Evolutionary conservation across 371 early-diverging fungal species (phyloP).

Genomic region (Mucor sp.): DNA sequence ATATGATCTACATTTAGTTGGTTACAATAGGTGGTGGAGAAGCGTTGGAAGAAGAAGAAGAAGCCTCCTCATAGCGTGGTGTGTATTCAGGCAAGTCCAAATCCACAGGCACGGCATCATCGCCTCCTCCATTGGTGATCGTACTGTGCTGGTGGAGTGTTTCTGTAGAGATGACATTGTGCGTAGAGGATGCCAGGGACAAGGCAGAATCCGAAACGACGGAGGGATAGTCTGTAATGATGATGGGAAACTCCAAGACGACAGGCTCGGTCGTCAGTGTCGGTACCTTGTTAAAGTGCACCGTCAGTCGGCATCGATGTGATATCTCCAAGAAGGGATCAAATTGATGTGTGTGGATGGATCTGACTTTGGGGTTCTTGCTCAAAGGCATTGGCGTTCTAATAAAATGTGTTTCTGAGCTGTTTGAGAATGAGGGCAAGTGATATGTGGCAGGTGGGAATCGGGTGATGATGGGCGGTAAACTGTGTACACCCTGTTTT

Average conservation of each 20-base stretch:
- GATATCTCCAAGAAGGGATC: conserved; percentile 47
- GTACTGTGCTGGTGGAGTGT: background rate
- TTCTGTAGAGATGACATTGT: conserved; percentile 4
- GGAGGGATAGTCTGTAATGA: conserved; percentile 45
- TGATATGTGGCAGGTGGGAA: conserved; percentile 42
- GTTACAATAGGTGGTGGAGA: background rate
- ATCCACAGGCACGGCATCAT: conserved; percentile 46
- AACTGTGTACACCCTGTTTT: conserved; percentile 38
- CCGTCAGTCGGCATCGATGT: conserved; percentile 32
- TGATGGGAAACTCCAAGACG: conserved; percentile 41
- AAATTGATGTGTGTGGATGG: conserved; percentile 41
- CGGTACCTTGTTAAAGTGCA: conserved; percentile 32
- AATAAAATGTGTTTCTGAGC: conserved; percentile 48
- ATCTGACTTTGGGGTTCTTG: conserved; percentile 19
- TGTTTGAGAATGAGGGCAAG: conserved; percentile 35
- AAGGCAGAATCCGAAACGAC: conserved; percentile 10
- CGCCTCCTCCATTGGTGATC: conserved; percentile 28
- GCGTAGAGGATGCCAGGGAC: conserved; percentile 3
- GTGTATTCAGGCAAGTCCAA: conserved; percentile 53
- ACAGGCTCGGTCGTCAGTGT: conserved; percentile 25
- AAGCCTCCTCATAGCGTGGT: conserved; percentile 37
- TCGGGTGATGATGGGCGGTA: conserved; percentile 37
- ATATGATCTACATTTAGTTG: too few relatives aligned
- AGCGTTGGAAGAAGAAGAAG: conserved; percentile 1
- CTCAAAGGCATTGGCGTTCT: conserved; percentile 34